Evolutionary conservation across 2,329 filamentous ascomycete species (phyloP).

Genomic region (Colletotrichum falcatum): DNA sequence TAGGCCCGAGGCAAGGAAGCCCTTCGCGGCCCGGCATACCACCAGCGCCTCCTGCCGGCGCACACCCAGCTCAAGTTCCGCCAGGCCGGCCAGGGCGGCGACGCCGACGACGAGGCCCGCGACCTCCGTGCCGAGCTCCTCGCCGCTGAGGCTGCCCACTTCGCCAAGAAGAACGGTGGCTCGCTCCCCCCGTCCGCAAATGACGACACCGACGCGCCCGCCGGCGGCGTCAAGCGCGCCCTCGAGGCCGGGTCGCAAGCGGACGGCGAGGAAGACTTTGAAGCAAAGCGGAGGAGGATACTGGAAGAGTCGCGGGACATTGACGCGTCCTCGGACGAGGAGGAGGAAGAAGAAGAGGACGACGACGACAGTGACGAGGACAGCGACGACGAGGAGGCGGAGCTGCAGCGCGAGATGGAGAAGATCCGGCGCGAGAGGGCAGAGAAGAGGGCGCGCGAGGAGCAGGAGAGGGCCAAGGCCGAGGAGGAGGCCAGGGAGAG

Average conservation of each 20-base stretch:
- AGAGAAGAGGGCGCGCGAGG: slow-evolving; percentile 77
- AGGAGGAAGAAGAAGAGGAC: slow-evolving; percentile 60
- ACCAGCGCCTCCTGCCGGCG: slow-evolving; percentile 93
- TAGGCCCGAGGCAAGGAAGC: slow-evolving; percentile 95
- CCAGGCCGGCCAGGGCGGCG: slow-evolving; percentile 88
- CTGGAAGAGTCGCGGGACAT: slow-evolving; percentile 89
- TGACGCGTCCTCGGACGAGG: slow-evolving; percentile 80
- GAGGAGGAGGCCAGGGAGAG: slow-evolving; percentile 87
- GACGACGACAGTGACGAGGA: slow-evolving; percentile 69
- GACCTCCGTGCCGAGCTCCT: slow-evolving; percentile 93
- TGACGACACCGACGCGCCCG: slow-evolving; percentile 53
- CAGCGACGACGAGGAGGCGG: slow-evolving; percentile 86
- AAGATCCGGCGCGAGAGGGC: slow-evolving; percentile 91
- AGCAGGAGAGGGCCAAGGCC: slow-evolving; percentile 69
- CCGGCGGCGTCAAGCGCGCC: slow-evolving; percentile 70
- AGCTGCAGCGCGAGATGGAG: slow-evolving; percentile 91
- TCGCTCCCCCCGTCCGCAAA: slow-evolving; percentile 58
- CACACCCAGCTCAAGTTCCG: slow-evolving; percentile 93
- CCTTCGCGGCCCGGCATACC: slow-evolving; percentile 91
- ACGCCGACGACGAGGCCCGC: slow-evolving; percentile 74
- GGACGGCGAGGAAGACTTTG: slow-evolving; percentile 73
- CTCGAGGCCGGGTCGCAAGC: slow-evolving; percentile 63
- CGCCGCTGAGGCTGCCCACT: slow-evolving; percentile 88
- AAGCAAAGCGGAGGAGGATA: slow-evolving; percentile 87
- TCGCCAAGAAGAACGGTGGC: slow-evolving; percentile 82